These are phyloP conservation scores for Aureococcus anophagefferens DNA, from an alignment of 108 stramenopile genomes.

Conservation along the genomic window DNA sequence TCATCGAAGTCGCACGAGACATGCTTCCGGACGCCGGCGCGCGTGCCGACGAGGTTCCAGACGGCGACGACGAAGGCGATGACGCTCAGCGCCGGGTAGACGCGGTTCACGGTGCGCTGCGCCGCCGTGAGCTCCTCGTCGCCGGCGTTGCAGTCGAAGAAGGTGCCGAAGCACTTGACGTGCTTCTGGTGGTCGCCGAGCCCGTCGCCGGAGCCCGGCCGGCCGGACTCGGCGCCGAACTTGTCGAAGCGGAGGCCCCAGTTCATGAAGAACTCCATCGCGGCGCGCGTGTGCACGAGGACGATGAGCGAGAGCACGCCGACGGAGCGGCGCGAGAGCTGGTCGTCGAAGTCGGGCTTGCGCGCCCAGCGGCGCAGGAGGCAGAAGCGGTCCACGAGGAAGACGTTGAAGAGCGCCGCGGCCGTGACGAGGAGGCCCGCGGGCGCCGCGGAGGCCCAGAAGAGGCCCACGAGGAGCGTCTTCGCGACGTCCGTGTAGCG, in stretches of 20 bases:
- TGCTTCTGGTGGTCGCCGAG: too few species aligned
- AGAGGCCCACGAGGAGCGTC: constrained; percentile 42
- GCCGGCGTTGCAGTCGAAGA: too few species aligned
- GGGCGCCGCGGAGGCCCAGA: constrained; percentile 32
- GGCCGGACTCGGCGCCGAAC: too few species aligned
- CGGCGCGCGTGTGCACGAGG: constrained; percentile 29
- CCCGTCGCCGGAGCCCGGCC: too few species aligned
- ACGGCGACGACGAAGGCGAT: too few species aligned
- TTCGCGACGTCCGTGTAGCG: constrained; percentile 44
- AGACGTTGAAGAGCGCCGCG: constrained; percentile 21
- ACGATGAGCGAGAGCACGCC: constrained; percentile 24
- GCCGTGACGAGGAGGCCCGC: constrained; percentile 32
- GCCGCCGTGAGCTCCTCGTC: too few species aligned
- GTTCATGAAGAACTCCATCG: constrained; percentile 30
- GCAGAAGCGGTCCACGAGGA: constrained; percentile 40
- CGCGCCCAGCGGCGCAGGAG: constrained; percentile 29
- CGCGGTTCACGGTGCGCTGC: too few species aligned
- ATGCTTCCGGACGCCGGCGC: too few species aligned
- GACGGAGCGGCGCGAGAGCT: constrained; percentile 14
- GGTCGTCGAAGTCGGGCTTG: constrained; percentile 26
- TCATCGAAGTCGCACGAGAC: too few species aligned
- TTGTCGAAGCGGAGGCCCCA: constrained; percentile 2
- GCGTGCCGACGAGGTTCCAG: too few species aligned
- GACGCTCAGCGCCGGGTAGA: too few species aligned
- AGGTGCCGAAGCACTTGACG: too few species aligned